phyloP scores from a whole-genome alignment of 805 yeast species.

The Blastobotrys muscicola region DNA sequence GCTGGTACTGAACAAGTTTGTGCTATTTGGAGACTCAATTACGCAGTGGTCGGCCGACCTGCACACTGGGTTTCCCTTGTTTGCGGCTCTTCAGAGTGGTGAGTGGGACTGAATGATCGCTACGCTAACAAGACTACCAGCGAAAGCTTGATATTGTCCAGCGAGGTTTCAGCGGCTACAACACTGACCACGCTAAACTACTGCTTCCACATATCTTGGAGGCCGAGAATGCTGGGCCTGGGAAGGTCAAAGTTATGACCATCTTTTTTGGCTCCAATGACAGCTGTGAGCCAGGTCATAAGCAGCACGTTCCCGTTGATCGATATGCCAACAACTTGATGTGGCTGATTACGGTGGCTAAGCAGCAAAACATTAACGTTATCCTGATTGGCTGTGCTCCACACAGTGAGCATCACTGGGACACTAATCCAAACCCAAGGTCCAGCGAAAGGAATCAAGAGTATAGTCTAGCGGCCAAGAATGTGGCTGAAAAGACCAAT shows the following conservation, averaged over 20 bases:
- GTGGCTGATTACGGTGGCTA: too few species aligned
- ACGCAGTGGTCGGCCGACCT: slow-evolving; percentile 44
- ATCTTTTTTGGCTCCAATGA: slow-evolving; percentile 76
- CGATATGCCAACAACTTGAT: slow-evolving; percentile 25
- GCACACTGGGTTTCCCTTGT: slow-evolving; percentile 35
- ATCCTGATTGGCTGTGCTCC: too few species aligned
- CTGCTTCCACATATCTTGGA: slow-evolving; percentile 44
- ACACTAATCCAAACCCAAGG: slow-evolving; percentile 25
- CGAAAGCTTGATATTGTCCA: slow-evolving; percentile 59
- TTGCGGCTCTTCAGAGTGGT: slow-evolving; percentile 29
- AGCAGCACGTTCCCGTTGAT: slow-evolving; percentile 42
- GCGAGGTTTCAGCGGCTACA: slow-evolving; percentile 75
- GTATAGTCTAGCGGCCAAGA: slow-evolving; percentile 44
- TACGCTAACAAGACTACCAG: slow-evolving; percentile 29
- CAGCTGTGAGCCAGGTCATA: slow-evolving; percentile 34
- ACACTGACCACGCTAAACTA: slow-evolving; percentile 47
- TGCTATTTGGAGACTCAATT: slow-evolving; percentile 62
- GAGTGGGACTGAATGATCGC: too few species aligned
- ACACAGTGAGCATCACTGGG: too few species aligned
- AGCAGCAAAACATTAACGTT: slow-evolving; percentile 10
- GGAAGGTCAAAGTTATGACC: slow-evolving; percentile 34
- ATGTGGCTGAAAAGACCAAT: slow-evolving; percentile 35
- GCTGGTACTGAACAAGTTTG: slow-evolving; percentile 31
- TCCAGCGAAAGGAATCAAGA: slow-evolving; percentile 34
- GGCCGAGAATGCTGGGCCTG: slow-evolving; percentile 34